Evolutionary conservation across 805 yeast species (phyloP).

Genomic region (Sugiyamaella floridensis): DNA sequence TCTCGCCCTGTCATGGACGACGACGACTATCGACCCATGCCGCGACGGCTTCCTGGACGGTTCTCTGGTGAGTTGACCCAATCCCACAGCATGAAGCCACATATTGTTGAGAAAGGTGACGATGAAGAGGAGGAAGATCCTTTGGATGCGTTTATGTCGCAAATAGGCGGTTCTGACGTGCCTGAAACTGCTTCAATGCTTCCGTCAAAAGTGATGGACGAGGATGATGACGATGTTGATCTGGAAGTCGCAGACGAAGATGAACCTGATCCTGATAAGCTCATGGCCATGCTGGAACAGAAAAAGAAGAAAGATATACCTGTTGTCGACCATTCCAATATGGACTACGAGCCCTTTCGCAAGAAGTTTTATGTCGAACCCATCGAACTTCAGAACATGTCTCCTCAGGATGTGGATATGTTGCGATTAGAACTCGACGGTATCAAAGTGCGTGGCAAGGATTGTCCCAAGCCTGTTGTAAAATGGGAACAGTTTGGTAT

Average conservation of each 20-base stretch:
- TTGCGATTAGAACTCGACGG: slow-evolving; percentile 52
- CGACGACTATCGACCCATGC: not conserved
- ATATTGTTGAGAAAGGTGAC: not conserved
- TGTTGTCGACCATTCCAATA: slow-evolving; percentile 39
- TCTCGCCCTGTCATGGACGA: not conserved
- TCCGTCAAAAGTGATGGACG: slow-evolving; percentile 13
- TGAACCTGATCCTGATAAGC: slow-evolving; percentile 30
- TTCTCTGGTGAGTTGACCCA: not conserved
- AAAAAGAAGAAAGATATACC: slow-evolving; percentile 47
- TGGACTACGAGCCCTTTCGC: slow-evolving; percentile 47
- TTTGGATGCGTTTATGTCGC: slow-evolving; percentile 41
- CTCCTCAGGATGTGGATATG: slow-evolving; percentile 49
- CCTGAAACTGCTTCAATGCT: slow-evolving; percentile 1
- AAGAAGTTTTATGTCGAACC: slow-evolving; percentile 61
- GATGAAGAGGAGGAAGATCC: slow-evolving; percentile 37
- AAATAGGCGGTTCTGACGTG: slow-evolving; percentile 13
- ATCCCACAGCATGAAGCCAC: not conserved
- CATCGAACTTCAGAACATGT: slow-evolving; percentile 41
- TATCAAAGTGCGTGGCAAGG: slow-evolving; percentile 56
- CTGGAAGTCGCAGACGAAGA: slow-evolving; percentile 24
- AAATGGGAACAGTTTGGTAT: slow-evolving; percentile 82
- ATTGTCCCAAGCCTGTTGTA: slow-evolving; percentile 56
- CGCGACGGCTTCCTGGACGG: not conserved
- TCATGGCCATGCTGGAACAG: slow-evolving; percentile 27
- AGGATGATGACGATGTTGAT: slow-evolving; percentile 12